Evolutionary conservation across 2,329 filamentous ascomycete genomes (phyloP), one percentile per base, ranked within the genome.

Genomic region (Trichoderma gracile): DNA sequence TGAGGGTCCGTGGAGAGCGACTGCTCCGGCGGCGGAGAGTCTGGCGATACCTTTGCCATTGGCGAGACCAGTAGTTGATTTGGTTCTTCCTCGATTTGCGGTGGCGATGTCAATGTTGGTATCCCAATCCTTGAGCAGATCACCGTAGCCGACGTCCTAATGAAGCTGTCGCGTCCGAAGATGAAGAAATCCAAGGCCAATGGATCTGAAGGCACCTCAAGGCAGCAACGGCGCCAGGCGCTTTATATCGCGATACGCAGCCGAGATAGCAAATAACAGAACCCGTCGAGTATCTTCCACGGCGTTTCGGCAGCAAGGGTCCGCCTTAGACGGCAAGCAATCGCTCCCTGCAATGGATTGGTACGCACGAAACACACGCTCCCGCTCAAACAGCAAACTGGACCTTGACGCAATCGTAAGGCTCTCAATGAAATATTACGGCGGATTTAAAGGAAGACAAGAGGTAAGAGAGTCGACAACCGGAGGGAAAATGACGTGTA

Each of bases 1-100:
- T 80, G 77, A 70, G 85, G 73, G 69, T 79, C 75, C 50, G 72
- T 71, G 56, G 66, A 66, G 52, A 68, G 59, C 12, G 72, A 69
- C 65, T 70, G 66, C 65, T 62, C 66, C 54, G 70, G 43, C 38
- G 55, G 27, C 21, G 47, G 50, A 23, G 62, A 27, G 25, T 50
- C 33, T 19, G 42, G 54, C 23, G 50, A 56, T 53, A 60, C 10
- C 63, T 58, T 58, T 61, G 65, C 60, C 65, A 64, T 66, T 21
- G 17, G 54, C 38, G 40, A 49, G 40, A 54, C 30, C 38, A 21
- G 12, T 27, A 57, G 33, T 50, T 64, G 43, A 38, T 3, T 38
- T 5, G 42, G 19, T n/a, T n/a, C 12, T 58, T 25, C 43, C 43
- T 21, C 52, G 38, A 6, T 5, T 14, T 38, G 33, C 19, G 33